Evolutionary conservation across 2,329 filamentous ascomycete species (phyloP).

Genomic region (Keithomyces neogunnii): DNA sequence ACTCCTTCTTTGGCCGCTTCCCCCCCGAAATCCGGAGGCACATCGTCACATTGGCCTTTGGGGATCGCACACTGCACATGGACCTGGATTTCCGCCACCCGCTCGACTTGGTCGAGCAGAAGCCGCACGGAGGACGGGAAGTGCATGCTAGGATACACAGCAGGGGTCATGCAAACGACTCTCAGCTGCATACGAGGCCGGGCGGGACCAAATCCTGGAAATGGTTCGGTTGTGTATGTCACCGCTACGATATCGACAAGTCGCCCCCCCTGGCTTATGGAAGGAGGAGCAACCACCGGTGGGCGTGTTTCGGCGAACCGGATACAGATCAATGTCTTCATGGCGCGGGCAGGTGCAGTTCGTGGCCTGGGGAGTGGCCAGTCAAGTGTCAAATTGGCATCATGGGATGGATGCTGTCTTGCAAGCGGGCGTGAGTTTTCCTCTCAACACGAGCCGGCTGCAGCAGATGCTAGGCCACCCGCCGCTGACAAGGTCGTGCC

Average conservation of each 20-base stretch:
- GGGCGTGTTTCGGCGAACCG: slow-evolving; percentile 9
- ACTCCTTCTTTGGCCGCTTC: slow-evolving; percentile 7
- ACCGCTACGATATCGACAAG: slow-evolving; percentile 10
- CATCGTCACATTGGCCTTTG: slow-evolving; percentile 15
- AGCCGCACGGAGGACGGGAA: slow-evolving; percentile 2
- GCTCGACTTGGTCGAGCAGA: slow-evolving; percentile 6
- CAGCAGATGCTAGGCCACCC: too few relatives aligned
- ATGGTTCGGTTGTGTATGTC: slow-evolving; percentile 19
- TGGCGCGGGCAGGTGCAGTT: slow-evolving; percentile 7
- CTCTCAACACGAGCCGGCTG: not conserved
- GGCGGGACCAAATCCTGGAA: slow-evolving; percentile 9
- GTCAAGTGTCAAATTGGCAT: slow-evolving; percentile 15
- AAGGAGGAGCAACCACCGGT: slow-evolving; percentile 8
- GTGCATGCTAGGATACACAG: slow-evolving; percentile 7
- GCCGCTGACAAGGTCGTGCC: not conserved
- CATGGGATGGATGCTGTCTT: slow-evolving; percentile 21
- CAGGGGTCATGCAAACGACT: slow-evolving; percentile 1
- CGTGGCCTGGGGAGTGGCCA: slow-evolving; percentile 11
- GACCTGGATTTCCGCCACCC: slow-evolving; percentile 14
- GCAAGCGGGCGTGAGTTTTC: slow-evolving; percentile 16
- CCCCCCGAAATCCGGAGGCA: slow-evolving; percentile 18
- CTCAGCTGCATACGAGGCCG: slow-evolving; percentile 6
- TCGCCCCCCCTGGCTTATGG: slow-evolving; percentile 7
- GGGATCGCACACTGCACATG: slow-evolving; percentile 14
- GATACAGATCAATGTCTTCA: slow-evolving; percentile 9